Percentiles rank a stretch among this genome's conserved stretches.
Conservation (phyloP, 257 asterid species). For the Cruciata laevipes region DNA sequence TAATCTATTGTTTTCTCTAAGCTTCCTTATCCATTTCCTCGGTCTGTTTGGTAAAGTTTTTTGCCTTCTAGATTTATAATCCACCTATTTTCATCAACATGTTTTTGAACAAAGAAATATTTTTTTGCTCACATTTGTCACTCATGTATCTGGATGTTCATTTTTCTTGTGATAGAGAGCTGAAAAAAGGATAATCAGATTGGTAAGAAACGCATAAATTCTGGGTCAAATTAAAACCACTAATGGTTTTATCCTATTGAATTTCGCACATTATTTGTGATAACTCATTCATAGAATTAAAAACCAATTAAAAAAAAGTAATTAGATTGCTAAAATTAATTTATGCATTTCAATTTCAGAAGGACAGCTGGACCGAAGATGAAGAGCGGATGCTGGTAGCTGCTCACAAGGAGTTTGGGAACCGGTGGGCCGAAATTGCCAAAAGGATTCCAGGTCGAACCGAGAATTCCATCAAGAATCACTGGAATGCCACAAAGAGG, state of each 20-base stretch:
- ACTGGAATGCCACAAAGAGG: constrained; percentile 73
- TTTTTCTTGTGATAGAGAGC: not conserved
- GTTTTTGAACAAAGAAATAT: not conserved
- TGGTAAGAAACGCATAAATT: not conserved
- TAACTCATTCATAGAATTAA: not conserved
- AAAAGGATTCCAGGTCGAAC: constrained; percentile 61
- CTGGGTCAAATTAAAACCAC: not conserved
- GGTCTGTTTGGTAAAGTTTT: not conserved
- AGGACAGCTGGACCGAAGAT: not conserved
- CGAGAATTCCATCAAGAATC: constrained; percentile 79
- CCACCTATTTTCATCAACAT: not conserved
- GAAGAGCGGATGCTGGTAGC: constrained; percentile 28
- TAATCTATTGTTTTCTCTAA: not conserved
- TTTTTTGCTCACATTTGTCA: not conserved
- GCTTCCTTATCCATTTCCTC: not conserved
- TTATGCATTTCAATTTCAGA: not conserved
- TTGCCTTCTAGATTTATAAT: not conserved
- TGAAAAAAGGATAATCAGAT: not conserved
- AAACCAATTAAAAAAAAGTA: not conserved
- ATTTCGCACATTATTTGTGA: not conserved
- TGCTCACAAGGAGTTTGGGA: constrained; percentile 52
- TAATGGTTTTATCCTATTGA: not conserved
- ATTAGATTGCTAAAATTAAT: not conserved
- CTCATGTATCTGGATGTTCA: not conserved
- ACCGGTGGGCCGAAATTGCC: constrained; percentile 74